phyloP scores from a whole-genome alignment of 495 filamentous ascomycete genomes.

The Lophium mytilinum region DNA sequence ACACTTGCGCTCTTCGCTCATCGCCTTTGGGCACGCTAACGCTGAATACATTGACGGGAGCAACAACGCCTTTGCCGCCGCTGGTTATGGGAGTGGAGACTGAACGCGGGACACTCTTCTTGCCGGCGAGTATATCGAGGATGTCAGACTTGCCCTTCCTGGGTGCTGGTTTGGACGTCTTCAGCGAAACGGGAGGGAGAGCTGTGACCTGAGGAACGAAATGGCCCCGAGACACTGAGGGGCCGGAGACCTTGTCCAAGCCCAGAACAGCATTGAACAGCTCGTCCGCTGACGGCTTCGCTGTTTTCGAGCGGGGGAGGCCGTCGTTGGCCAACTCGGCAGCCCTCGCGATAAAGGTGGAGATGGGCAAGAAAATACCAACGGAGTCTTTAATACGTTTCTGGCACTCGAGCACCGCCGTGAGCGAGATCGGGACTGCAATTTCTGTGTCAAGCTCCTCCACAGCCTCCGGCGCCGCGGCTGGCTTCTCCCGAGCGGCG shows the following conservation, averaged over 20 bases:
- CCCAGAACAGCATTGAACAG: slow-evolving; percentile 86
- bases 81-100: slow-evolving; percentile 27
- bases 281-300: slow-evolving; percentile 63
- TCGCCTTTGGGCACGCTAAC: slow-evolving; percentile 67
- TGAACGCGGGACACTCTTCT: slow-evolving; percentile 27
- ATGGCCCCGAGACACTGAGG: slow-evolving; percentile 42
- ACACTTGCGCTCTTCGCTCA: slow-evolving; percentile 68
- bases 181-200: slow-evolving; percentile 37
- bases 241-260: slow-evolving; percentile 47
- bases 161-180: slow-evolving; percentile 24
- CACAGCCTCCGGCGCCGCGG: slow-evolving; percentile 38
- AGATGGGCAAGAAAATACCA: slow-evolving; percentile 72
- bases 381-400: slow-evolving; percentile 65
- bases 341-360: slow-evolving; percentile 78
- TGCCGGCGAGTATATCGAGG: slow-evolving; percentile 65
- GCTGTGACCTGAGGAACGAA: slow-evolving; percentile 71
- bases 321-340: slow-evolving; percentile 77
- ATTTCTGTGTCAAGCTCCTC: slow-evolving; percentile 45
- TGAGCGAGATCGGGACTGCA: slow-evolving; percentile 67
- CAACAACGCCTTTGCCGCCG: slow-evolving; percentile 29
- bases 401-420: slow-evolving; percentile 69
- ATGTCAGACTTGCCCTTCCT: slow-evolving; percentile 48
- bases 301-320: slow-evolving; percentile 56
- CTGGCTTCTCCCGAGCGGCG: slow-evolving; percentile 33
- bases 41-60: slow-evolving; percentile 69